A percentile compares a stretch with the other conserved stretches of the same genome.
Evolutionary conservation across 179 eudicot species (phyloP).

Genomic region (Silene coronaria): DNA sequence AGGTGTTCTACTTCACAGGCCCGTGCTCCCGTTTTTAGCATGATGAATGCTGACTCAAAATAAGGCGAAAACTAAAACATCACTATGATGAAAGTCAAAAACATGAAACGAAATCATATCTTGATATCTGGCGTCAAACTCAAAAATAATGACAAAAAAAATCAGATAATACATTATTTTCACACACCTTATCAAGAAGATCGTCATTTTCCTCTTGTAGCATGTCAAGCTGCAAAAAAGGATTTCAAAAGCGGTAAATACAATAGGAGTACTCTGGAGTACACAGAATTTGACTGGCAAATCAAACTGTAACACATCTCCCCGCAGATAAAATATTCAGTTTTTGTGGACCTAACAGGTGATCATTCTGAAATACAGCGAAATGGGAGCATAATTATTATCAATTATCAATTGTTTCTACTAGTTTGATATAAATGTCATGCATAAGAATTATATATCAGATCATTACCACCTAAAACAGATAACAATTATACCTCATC

Average conservation of each 20-base stretch:
- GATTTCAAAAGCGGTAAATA: background rate
- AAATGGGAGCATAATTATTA: background rate
- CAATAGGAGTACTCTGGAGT: background rate
- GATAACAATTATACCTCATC: conserved; percentile 61
- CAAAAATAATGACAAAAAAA: background rate
- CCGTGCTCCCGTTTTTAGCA: background rate
- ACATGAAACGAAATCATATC: background rate
- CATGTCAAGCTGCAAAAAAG: conserved; percentile 81
- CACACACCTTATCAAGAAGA: conserved; percentile 70
- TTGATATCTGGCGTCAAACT: background rate
- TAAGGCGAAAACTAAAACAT: background rate
- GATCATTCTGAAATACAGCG: background rate
- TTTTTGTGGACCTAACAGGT: background rate
- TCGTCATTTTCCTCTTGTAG: conserved; percentile 91
- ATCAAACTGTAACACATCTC: background rate
- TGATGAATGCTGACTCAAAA: conserved; percentile 12
- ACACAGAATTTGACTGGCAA: background rate
- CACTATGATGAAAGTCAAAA: background rate
- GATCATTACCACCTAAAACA: conserved; percentile 5
- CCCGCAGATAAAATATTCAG: background rate
- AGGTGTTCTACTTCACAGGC: background rate
- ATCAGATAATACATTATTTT: background rate
- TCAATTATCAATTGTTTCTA: background rate
- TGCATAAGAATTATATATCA: background rate
- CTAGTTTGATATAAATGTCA: background rate